phyloP scores from a whole-genome alignment of 345 rosid genomes.

The Brassica incana region DNA sequence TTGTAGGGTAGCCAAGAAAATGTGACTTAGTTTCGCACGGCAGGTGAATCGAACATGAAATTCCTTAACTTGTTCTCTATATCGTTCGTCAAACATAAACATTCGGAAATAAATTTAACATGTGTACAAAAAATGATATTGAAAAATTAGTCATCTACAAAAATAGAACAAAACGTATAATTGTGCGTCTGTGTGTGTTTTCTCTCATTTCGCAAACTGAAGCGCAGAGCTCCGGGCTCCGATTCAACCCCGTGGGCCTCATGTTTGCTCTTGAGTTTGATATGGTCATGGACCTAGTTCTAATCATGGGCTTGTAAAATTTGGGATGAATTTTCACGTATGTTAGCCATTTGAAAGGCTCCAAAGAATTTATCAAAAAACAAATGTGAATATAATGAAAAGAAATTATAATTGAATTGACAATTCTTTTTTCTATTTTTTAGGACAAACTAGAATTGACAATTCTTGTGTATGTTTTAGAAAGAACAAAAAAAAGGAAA shows the following conservation, averaged over 20 bases:
- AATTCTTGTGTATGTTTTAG: slow-evolving; percentile 12
- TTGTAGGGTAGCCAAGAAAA: no score
- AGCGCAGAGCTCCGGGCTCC: neutral
- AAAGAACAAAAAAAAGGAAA: neutral
- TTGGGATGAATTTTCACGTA: neutral
- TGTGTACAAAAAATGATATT: no score
- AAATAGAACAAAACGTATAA: no score
- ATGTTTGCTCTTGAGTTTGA: neutral
- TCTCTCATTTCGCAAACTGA: no score
- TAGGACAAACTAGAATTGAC: slow-evolving; percentile 1
- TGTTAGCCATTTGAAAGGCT: neutral
- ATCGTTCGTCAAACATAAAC: no score
- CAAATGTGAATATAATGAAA: neutral
- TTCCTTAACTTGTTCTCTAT: no score
- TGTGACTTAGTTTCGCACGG: no score
- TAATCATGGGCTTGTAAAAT: neutral
- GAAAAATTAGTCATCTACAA: no score
- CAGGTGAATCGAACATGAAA: no score
- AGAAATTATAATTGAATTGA: neutral
- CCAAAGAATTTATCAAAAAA: neutral
- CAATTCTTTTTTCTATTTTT: neutral
- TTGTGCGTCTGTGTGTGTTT: no score
- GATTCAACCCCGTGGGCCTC: neutral
- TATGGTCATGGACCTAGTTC: neutral
- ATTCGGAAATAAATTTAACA: no score